Percentiles rank a stretch among this genome's conserved stretches.
These are phyloP conservation scores for Yamadazyma sp. DNA, from an alignment of 1,139 yeast genomes.

Conservation along the genomic window DNA sequence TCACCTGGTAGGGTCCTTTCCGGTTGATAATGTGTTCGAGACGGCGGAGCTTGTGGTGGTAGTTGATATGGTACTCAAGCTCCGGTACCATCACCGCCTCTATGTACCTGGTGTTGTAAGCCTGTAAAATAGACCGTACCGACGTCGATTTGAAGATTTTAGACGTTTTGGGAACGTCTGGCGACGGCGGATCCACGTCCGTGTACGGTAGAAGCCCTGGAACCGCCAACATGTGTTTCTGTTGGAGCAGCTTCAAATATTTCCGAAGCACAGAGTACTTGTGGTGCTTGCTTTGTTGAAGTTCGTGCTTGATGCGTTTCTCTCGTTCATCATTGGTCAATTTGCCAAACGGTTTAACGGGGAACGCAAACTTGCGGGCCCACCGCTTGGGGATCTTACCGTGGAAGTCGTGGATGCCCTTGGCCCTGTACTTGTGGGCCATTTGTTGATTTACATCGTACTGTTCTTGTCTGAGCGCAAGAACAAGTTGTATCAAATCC, in stretches of 20 bases:
- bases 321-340: conserved; percentile 13
- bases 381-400: conserved; percentile 10
- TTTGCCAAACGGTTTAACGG: conserved; percentile 5
- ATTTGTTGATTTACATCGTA: conserved; percentile 1
- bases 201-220: conserved; percentile 38
- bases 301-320: conserved; percentile 12
- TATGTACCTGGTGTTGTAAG: conserved; percentile 36
- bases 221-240: conserved; percentile 26
- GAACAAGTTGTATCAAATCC: conserved; percentile 2
- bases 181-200: conserved; percentile 10
- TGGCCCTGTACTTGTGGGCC: conserved; percentile 3
- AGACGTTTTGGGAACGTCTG: conserved; percentile 4
- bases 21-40: conserved; percentile 23
- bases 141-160: conserved; percentile 16
- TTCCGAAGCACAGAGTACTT: conserved; percentile 19
- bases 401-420: conserved; percentile 11
- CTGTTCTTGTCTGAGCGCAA: conserved; percentile 5
- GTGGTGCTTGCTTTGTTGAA: conserved; percentile 10
- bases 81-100: conserved; percentile 37
- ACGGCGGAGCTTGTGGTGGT: conserved; percentile 23
- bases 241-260: conserved; percentile 31
- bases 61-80: conserved; percentile 37
- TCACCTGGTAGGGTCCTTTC: conserved; percentile 41
- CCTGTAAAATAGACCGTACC: conserved; percentile 19
- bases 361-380: conserved; percentile 13